These are phyloP conservation scores for Penicillium maclennaniae DNA, from an alignment of 495 filamentous ascomycete genomes.

Conservation along the genomic window DNA sequence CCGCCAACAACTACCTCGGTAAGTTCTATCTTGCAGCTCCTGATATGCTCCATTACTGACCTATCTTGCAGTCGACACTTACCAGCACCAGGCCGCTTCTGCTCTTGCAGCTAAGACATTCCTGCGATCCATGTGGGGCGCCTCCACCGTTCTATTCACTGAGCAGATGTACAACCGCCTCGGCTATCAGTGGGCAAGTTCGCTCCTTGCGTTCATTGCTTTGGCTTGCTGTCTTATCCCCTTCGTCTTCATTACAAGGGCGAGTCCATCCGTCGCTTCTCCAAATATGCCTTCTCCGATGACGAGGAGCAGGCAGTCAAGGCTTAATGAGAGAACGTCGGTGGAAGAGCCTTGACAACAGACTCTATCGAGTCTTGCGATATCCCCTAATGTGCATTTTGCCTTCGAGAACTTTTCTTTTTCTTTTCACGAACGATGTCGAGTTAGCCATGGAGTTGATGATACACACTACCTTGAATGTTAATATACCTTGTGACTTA, in stretches of 20 bases:
- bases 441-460: neutral
- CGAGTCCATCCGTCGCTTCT: constrained; percentile 58
- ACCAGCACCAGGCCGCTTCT: constrained; percentile 80
- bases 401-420: neutral
- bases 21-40: constrained; percentile 2
- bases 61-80: constrained; percentile 62
- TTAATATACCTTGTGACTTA: neutral
- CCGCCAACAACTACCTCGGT: constrained; percentile 75
- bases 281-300: constrained; percentile 62
- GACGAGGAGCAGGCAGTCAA: constrained; percentile 42
- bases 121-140: constrained; percentile 76
- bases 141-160: constrained; percentile 70
- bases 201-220: constrained; percentile 65
- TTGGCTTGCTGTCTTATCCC: constrained; percentile 74
- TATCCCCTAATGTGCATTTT: neutral
- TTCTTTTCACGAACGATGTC: neutral
- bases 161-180: constrained; percentile 73
- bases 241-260: constrained; percentile 70
- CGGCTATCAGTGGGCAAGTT: constrained; percentile 71
- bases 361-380: neutral
- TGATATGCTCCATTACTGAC: constrained; percentile 9
- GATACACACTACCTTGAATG: neutral
- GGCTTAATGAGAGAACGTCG: constrained; percentile 7
- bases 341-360: neutral
- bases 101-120: constrained; percentile 83